Percentiles rank a stretch among this genome's conserved stretches.
phyloP scores from a whole-genome alignment of 2,329 filamentous ascomycete genomes.

The Alternaria conjuncta region DNA sequence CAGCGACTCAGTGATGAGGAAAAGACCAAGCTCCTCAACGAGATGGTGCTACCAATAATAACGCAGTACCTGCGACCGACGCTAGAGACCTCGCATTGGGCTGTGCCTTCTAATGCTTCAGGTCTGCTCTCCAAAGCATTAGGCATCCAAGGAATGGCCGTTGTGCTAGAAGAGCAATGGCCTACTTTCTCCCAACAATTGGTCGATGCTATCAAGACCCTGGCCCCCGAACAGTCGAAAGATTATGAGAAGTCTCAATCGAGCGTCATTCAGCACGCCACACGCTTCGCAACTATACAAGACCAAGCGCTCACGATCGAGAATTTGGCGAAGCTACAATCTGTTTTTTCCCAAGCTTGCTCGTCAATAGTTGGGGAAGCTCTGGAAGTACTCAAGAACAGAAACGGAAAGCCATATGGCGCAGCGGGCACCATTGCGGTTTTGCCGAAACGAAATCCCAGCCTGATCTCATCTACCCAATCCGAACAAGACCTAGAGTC shows the following conservation, averaged over 20 bases:
- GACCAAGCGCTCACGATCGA: conserved; percentile 21
- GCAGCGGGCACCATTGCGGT: conserved; percentile 65
- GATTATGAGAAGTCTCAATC: conserved; percentile 77
- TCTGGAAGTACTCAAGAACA: conserved; percentile 56
- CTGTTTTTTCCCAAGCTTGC: conserved; percentile 44
- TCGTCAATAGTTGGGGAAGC: conserved; percentile 56
- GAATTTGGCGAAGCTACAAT: conserved; percentile 9
- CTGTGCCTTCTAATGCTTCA: conserved; percentile 52
- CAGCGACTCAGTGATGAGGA: conserved; percentile 54
- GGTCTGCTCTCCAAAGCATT: conserved; percentile 52
- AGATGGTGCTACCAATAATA: conserved; percentile 60
- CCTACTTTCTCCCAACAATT: conserved; percentile 65
- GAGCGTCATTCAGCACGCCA: conserved; percentile 68
- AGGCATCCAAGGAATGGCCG: conserved; percentile 51
- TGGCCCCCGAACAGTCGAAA: conserved; percentile 80
- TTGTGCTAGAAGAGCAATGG: conserved; percentile 67
- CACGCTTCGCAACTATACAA: conserved; percentile 67
- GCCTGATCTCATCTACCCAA: conserved; percentile 50
- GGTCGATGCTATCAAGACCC: conserved; percentile 72
- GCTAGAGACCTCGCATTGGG: conserved; percentile 57
- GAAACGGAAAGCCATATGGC: conserved; percentile 72
- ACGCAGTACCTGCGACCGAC: conserved; percentile 60
- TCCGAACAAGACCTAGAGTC: conserved; percentile 50
- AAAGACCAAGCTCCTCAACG: conserved; percentile 52
- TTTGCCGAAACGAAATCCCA: conserved; percentile 54